These are phyloP conservation scores for Elongisporangium prolatum DNA, from an alignment of 352 stramenopile species.

Conservation along the genomic window DNA sequence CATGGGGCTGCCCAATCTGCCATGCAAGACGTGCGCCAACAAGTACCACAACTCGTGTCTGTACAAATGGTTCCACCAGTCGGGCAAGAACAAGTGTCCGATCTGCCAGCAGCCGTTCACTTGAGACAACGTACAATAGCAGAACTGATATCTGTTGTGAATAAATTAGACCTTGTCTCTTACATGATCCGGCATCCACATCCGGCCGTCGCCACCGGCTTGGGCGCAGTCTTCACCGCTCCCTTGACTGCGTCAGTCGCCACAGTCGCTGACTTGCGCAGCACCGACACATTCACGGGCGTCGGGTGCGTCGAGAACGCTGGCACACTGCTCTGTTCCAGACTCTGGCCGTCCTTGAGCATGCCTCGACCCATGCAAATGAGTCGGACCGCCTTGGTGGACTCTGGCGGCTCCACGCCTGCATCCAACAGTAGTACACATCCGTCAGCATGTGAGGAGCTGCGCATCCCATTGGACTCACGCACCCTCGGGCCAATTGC, in stretches of 20 bases:
- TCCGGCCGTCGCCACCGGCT: conserved; percentile 40
- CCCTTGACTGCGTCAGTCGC: conserved; percentile 22
- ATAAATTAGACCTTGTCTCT: conserved; percentile 23
- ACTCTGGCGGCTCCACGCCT: conserved; percentile 45
- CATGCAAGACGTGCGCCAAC: conserved; percentile 91
- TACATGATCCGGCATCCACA: conserved; percentile 49
- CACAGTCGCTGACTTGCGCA: conserved; percentile 30
- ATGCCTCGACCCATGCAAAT: conserved; percentile 95
- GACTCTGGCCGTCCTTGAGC: conserved; percentile 86
- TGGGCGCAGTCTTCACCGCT: conserved; percentile 16
- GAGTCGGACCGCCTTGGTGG: conserved; percentile 74
- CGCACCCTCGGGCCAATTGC: conserved; percentile 58
- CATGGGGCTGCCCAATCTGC: conserved; percentile 82
- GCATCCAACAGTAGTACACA: not conserved
- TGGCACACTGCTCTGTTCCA: conserved; percentile 80
- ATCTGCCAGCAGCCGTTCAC: conserved; percentile 90
- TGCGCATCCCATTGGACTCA: not conserved
- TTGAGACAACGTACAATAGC: conserved; percentile 12
- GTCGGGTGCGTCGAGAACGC: conserved; percentile 93
- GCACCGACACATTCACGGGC: conserved; percentile 92
- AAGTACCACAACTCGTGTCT: conserved; percentile 93
- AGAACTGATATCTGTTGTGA: conserved; percentile 7
- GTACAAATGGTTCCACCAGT: conserved; percentile 94
- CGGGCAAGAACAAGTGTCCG: conserved; percentile 91
- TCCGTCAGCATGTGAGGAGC: not conserved